Evolutionary conservation across 495 filamentous ascomycete genomes (phyloP), one percentile per base, ranked within the genome.

Genomic region (Saxophila tyrrhenica): DNA sequence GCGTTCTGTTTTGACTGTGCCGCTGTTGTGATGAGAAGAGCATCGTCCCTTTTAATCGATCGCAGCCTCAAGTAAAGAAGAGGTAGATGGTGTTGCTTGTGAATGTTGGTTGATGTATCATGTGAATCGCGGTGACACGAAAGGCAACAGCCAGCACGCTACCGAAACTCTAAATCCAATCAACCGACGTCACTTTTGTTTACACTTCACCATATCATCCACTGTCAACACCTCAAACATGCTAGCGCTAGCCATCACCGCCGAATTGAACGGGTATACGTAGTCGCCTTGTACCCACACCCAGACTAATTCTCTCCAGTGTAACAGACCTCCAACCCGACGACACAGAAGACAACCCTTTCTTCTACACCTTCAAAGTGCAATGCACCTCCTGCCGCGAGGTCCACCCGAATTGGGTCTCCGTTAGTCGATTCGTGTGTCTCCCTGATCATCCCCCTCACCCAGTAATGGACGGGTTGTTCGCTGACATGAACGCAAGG

Each of bases 321-420:
- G 87, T 99, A 19, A 95, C 89, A 48, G 82, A 88, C 57, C 82
- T 99, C 50, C 81, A 79, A 51, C 94, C 92, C 0, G 73, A 83
- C 56, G 92, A 99, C 68, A 86, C 83, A 1, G 71, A 76, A 48
- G 85, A 85, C 5, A 78, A 75, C 51, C 87, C 87, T 0, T 97
- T 94, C 72, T 92, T 80, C 73, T 99, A 94, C 73, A 95, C 85
- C 46, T 96, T 99, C 79, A 87, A 84, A 63, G 91, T 99, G 41
- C 85, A 95, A 73, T 99, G 92, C 69, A 94, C 85, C 11, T 94
- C 89, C 22, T 99, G 92, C 67, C 79, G 87, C 48, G 92, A 99
- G 71, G 80, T 72, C 0, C 94, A 99, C 67, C 80, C 85, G 2
- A 99, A 97, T 62, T 82, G 78, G 69, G 80, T 99, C 39, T 84